A percentile compares a stretch with the other conserved stretches of the same genome.
Conservation (phyloP, 352 stramenopile genomes). For the Globisporangium perplexum region DNA sequence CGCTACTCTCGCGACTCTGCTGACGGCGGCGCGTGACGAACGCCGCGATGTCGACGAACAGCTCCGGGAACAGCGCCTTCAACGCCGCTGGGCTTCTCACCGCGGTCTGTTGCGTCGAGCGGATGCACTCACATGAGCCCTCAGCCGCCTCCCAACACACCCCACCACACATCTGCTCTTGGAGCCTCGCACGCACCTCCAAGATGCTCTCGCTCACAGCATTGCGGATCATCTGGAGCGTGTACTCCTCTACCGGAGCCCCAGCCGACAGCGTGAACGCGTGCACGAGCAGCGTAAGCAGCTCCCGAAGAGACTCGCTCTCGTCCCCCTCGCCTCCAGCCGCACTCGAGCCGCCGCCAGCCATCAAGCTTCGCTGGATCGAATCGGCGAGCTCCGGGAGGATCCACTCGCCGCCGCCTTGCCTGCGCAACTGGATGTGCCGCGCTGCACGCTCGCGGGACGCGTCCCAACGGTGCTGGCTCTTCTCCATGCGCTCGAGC, state of each 20-base stretch:
- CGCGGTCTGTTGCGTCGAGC: slow-evolving; percentile 13
- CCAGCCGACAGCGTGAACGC: slow-evolving; percentile 53
- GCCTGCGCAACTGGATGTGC: slow-evolving; percentile 42
- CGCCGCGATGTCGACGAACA: slow-evolving; percentile 24
- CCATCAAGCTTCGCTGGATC: slow-evolving; percentile 41
- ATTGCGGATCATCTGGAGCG: slow-evolving; percentile 57
- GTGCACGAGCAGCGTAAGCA: slow-evolving; percentile 55
- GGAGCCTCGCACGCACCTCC: slow-evolving; percentile 25
- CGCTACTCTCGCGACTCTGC: background rate
- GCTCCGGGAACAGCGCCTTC: slow-evolving; percentile 21
- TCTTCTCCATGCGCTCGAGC: slow-evolving; percentile 59
- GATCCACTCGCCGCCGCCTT: slow-evolving; percentile 58
- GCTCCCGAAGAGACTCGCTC: slow-evolving; percentile 30
- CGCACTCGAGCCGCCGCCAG: background rate
- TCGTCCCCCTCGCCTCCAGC: slow-evolving; percentile 6
- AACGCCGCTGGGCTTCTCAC: slow-evolving; percentile 19
- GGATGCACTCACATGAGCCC: no score
- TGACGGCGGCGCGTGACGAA: slow-evolving; percentile 14
- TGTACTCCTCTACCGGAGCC: slow-evolving; percentile 53
- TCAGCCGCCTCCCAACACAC: background rate
- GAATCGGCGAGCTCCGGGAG: slow-evolving; percentile 58
- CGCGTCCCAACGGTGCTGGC: slow-evolving; percentile 42
- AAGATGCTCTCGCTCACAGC: slow-evolving; percentile 38
- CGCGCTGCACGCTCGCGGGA: slow-evolving; percentile 39
- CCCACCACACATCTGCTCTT: background rate